Evolutionary conservation across 305 asterid species (phyloP).

Genomic region (Fraxinus platypoda): DNA sequence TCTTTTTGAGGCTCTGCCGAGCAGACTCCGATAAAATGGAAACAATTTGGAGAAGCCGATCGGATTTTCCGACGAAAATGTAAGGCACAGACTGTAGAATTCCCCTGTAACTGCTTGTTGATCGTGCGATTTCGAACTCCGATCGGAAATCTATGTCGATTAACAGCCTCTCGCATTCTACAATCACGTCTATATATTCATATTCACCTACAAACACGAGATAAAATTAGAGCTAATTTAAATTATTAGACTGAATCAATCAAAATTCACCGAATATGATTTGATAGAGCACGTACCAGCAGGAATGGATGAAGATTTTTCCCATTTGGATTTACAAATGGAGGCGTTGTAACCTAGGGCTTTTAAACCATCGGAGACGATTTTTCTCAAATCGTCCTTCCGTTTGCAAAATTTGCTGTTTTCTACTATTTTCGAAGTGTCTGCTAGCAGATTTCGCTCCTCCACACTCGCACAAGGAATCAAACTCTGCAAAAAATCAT

Average conservation of each 20-base stretch:
- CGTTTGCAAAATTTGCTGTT: constrained; percentile 53
- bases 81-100: constrained; percentile 62
- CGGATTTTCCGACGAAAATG: constrained; percentile 76
- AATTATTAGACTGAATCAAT: background rate
- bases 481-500: constrained; percentile 50
- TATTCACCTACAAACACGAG: constrained; percentile 55
- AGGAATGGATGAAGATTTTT: constrained; percentile 71
- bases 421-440: constrained; percentile 69
- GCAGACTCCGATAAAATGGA: constrained; percentile 80
- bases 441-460: constrained; percentile 88
- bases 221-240: background rate
- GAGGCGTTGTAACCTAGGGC: constrained; percentile 70
- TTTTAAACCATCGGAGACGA: constrained; percentile 58
- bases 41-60: constrained; percentile 78
- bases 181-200: constrained; percentile 77
- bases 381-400: constrained; percentile 66
- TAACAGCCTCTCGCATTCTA: constrained; percentile 61
- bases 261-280: background rate
- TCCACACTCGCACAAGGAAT: constrained; percentile 61
- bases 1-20: constrained; percentile 74
- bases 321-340: constrained; percentile 91
- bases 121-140: constrained; percentile 88
- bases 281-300: constrained; percentile 51
- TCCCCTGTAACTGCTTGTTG: constrained; percentile 62
- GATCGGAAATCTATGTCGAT: constrained; percentile 90